Percentiles rank a stretch among this genome's conserved stretches.
phyloP scores from a whole-genome alignment of 768 basidiomycete species.

The Termitomyces sp. region DNA sequence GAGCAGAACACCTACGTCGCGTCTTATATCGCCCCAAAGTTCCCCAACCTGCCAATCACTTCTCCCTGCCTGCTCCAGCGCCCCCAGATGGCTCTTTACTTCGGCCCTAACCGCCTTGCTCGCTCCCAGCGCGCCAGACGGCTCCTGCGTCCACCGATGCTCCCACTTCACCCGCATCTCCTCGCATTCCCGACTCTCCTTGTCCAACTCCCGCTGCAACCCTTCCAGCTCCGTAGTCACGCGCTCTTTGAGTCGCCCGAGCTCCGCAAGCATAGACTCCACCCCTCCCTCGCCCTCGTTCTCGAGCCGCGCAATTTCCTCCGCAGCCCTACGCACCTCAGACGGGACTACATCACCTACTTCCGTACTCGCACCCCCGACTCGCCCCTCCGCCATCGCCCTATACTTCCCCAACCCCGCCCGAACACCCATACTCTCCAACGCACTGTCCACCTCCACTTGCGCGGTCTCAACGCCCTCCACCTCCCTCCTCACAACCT shows the following conservation, averaged over 20 bases:
- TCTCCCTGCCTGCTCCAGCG: slow-evolving; percentile 69
- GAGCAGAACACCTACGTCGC: slow-evolving; percentile 60
- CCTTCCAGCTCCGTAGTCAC: slow-evolving; percentile 60
- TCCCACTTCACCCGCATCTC: slow-evolving; percentile 82
- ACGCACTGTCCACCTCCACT: slow-evolving; percentile 67
- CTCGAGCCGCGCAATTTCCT: slow-evolving; percentile 70
- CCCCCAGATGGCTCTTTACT: slow-evolving; percentile 66
- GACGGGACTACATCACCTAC: slow-evolving; percentile 43
- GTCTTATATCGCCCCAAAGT: slow-evolving; percentile 67
- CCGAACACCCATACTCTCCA: slow-evolving; percentile 81
- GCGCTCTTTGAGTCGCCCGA: slow-evolving; percentile 52
- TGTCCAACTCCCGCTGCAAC: slow-evolving; percentile 64
- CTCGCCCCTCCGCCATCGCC: slow-evolving; percentile 63
- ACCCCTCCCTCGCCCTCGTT: slow-evolving; percentile 67
- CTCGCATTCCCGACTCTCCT: slow-evolving; percentile 86
- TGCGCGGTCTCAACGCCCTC: slow-evolving; percentile 85
- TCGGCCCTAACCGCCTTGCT: slow-evolving; percentile 73
- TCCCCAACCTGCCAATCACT: slow-evolving; percentile 73
- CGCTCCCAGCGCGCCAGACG: slow-evolving; percentile 52
- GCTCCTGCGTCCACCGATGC: slow-evolving; percentile 82
- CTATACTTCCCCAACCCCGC: slow-evolving; percentile 63
- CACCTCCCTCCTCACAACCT: slow-evolving; percentile 80
- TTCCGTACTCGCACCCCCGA: slow-evolving; percentile 47
- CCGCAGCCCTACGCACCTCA: slow-evolving; percentile 68
- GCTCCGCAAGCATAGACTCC: slow-evolving; percentile 54